Percentiles rank a stretch among this genome's conserved stretches.
Evolutionary conservation across 139 green algal species (phyloP).

Genomic region (Astrephomene gubernaculifera): DNA sequence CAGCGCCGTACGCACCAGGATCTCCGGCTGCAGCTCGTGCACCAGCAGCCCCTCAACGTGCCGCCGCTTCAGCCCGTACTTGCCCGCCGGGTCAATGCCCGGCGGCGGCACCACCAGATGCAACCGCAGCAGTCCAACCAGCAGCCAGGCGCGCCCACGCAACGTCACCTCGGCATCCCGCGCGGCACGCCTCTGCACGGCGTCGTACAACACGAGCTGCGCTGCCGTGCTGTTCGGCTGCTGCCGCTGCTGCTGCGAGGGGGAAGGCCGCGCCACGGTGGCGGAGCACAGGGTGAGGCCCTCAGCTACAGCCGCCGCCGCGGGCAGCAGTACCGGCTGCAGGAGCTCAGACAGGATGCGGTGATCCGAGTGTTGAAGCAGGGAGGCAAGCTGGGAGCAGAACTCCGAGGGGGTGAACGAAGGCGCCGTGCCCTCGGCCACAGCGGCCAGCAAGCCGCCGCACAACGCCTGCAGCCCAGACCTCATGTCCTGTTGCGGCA

Average conservation of each 20-base stretch:
- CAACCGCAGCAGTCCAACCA: conserved; percentile 85
- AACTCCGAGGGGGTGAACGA: not conserved
- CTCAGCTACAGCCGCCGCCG: not conserved
- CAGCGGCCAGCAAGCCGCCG: not conserved
- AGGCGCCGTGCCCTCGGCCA: not conserved
- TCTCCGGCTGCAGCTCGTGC: conserved; percentile 64
- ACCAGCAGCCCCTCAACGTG: conserved; percentile 55
- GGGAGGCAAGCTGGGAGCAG: not conserved
- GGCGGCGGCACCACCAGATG: conserved; percentile 79
- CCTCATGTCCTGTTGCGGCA: conserved; percentile 29
- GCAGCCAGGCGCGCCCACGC: conserved; percentile 70
- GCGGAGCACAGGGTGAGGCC: not conserved
- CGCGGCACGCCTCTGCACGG: conserved; percentile 34
- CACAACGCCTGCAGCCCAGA: conserved; percentile 20
- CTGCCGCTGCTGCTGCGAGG: not conserved
- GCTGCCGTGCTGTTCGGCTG: not conserved
- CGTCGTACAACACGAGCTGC: conserved; percentile 41
- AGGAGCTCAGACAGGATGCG: not conserved
- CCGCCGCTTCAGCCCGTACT: conserved; percentile 61
- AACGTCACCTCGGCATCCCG: not conserved
- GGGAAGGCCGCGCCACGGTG: not conserved
- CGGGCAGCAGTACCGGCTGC: conserved; percentile 3
- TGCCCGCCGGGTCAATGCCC: conserved; percentile 85
- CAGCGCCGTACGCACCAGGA: conserved; percentile 54
- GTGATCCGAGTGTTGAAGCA: conserved; percentile 17